A percentile compares a stretch with the other conserved stretches of the same genome.
These are phyloP conservation scores for Colletotrichum plurivorum DNA, from an alignment of 2,329 filamentous ascomycete genomes.

Conservation along the genomic window DNA sequence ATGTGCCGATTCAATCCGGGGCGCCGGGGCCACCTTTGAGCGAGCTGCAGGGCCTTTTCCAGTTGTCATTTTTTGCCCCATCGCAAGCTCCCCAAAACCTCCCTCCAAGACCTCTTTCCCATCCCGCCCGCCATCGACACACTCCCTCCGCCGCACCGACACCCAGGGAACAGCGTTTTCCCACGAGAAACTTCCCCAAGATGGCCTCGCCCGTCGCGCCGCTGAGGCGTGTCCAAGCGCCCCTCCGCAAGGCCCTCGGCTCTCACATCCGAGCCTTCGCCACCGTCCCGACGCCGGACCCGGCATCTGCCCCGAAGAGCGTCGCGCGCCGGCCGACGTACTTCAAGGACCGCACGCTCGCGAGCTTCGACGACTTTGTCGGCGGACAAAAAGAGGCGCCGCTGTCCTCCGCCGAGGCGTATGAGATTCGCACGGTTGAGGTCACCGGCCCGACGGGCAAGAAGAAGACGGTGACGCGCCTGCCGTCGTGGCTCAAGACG, in stretches of 20 bases:
- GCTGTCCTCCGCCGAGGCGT: conserved; percentile 66
- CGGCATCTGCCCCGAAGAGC: conserved; percentile 42
- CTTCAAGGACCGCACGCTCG: conserved; percentile 72
- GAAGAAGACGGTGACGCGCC: conserved; percentile 76
- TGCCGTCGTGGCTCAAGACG: conserved; percentile 97
- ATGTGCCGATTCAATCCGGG: conserved; percentile 42
- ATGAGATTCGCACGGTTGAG: conserved; percentile 73
- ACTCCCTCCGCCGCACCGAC: background rate
- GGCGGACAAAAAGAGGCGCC: conserved; percentile 48
- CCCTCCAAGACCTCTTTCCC: conserved; percentile 3
- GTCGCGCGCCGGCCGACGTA: conserved; percentile 62
- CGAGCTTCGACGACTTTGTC: conserved; percentile 72
- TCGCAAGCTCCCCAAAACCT: conserved; percentile 17
- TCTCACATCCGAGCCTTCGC: conserved; percentile 57
- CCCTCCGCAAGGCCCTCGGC: conserved; percentile 58
- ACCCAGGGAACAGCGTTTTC: too few relatives aligned
- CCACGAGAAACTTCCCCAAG: background rate
- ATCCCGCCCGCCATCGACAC: background rate
- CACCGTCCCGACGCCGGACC: conserved; percentile 58
- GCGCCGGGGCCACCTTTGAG: conserved; percentile 7
- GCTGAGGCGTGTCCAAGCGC: conserved; percentile 58
- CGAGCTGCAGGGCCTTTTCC: conserved; percentile 36
- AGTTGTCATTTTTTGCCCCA: conserved; percentile 31
- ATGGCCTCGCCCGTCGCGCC: conserved; percentile 59
- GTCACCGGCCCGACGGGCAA: conserved; percentile 72